Evolutionary conservation across 1,139 yeast genomes (phyloP), one percentile per base, ranked within the genome.

Genomic region (Pneumocystis sp.): DNA sequence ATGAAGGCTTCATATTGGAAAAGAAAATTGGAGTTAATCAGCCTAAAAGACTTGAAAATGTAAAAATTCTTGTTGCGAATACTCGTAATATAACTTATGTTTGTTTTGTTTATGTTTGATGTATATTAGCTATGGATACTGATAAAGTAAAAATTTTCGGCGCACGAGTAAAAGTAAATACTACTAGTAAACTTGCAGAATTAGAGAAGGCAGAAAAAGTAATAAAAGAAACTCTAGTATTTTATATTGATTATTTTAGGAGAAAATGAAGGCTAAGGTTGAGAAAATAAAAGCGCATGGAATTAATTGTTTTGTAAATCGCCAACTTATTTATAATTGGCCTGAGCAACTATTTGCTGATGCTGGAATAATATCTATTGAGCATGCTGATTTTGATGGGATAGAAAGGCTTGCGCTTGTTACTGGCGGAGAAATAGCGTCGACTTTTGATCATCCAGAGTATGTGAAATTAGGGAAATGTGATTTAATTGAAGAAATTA

Each of bases 331-430:
- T 73, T 95, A 93, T 78, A 97, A 93, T 78, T 95, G 93, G 82
- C 98, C 99, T 40, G 98, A 93, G 77, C 97, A 89, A 76, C 80
- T 93, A 70, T 89, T 93, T 74, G 83, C 96, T 6, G 98, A 93
- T 72, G 77, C 89, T 61, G 85, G 86, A 66, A 87, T 93, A 72
- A 91, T 89, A 77, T 85, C 97, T 44, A 89, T 93, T 70, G 98
- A 93, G 78, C 98, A 95, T 74, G 98, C 98, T 29, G 99, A 95
- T 76, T 95, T 95, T 72, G 98, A 89, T 74, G 99, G 98, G 72
- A 90, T 93, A 67, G 98, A 93, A 79, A 85, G 98, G 75, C 82
- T 93, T 71, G 96, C 98, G 3, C 80, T 93, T 63, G 98, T 91
- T 35, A 91, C 97, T 6, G 98, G 98, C 64, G 98, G 96, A 72